Base-by-base conservation (phyloP, 2,329 filamentous ascomycete genomes). In the Aspergillus eucalypticola region DNA sequence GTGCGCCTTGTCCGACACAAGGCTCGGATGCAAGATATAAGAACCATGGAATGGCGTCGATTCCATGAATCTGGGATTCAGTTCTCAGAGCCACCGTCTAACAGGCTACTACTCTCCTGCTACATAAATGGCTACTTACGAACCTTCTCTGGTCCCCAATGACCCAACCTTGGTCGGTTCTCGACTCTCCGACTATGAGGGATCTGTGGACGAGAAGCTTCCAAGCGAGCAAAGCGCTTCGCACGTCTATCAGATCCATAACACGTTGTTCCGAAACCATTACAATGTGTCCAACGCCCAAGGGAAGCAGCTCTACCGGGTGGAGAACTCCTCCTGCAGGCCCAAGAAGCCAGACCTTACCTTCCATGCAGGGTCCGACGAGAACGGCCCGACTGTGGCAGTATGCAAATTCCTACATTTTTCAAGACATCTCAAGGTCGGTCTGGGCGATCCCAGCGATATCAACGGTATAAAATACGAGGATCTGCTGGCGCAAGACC, bases 321-420 rank as follows among this genome's bases (percentile, higher is more conserved):
- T 75, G n/a, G 64, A 70, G 27, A 72, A 69, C 38, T 75, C 71
- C 3, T 17, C 56, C 6, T 60, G 70, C 21, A 69, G 62, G n/a
- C 69, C 71, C 5, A 68, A 67, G 17, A 76, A 72, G 54, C 68
- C 73, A 17, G 73, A 76, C 17, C 62, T 77, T 7, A 74, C 72
- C 1, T 64, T 76, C 53, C 73, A 77, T 61, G 54, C 62, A 1
- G 70, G 74, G 11, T 25, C 61, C 3, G 63, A 70, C 60, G 64
- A 65, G 6, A 66, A 59, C 3, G 71, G 63, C 3, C 69, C 71
- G 10, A 56, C 73, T 17, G 66, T 67, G 42, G 74, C 68, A 0
- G 65, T 71, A 4, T 70, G 68, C 59, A 74, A 76, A 48, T 77
- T 73, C 57, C 56, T 67, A 10, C 69, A 70, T 39, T 71, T 76